Base-by-base conservation (phyloP, 495 filamentous ascomycete species). In the Daldinia grandis region DNA sequence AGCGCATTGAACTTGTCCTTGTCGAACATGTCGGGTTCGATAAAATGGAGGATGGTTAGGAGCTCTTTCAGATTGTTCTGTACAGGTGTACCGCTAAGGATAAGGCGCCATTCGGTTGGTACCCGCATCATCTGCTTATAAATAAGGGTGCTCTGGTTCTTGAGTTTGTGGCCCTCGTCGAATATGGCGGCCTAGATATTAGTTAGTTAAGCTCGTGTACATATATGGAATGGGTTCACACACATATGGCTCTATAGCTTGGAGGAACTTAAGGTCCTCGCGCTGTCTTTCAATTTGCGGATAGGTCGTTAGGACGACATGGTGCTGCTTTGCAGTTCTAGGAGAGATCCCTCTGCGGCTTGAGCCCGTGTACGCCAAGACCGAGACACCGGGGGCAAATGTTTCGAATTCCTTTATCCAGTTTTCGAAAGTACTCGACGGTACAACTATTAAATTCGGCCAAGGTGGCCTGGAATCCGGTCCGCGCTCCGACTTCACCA, bases 31-130 rank as follows among this genome's bases (percentile, higher is more conserved):
- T 86, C 82, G 0, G 95, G 95, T 72, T 98, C 88, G 70, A 99
- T 93, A 74, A 99, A 98, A 2, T 90, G 91, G 3, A 99, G 87
- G 17, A 99, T 82, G 2, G 94, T 92, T 1, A 92, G 89, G 49
- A 99, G 86, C 78, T 99, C 95, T 75, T 92, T 91, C 5, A 99
- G 86, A 73, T 97, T 98, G 80, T 99, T 99, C 76, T 99, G 95
- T 12, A 99, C 83, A 0, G 95, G 95, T 0, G 95, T 99, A 5
- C 95, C 95, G 2, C 94, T 98, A 25, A 99, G 84, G 10, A 99
- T 85, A 5, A 98, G 83, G 15, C 92, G 87, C 83, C 95, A 97
- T 19, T 84, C 79, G 4, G 93, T 89, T 0, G 84, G 87, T 27
- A 99, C 92, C 47, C 87, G 84, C 76, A 95, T 90, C 25, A 98